These are phyloP conservation scores for Mycogone perniciosa DNA, from an alignment of 2,329 filamentous ascomycete genomes.

Conservation along the genomic window DNA sequence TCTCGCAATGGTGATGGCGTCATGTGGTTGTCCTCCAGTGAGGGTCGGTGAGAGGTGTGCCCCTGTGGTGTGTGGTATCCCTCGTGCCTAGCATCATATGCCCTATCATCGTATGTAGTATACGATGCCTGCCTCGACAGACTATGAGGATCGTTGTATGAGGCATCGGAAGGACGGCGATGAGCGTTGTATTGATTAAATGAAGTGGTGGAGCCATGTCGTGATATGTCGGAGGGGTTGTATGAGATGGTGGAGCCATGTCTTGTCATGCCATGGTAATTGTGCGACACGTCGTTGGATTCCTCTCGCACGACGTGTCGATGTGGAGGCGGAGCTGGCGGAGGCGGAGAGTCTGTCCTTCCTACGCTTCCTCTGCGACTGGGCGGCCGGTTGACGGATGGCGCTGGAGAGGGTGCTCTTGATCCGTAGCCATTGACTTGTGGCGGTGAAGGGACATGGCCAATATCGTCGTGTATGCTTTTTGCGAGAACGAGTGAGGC, in stretches of 20 bases:
- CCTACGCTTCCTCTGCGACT: constrained; percentile 23
- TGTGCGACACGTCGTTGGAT: constrained; percentile 9
- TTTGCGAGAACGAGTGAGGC: constrained; percentile 24
- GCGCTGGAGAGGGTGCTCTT: constrained; percentile 26
- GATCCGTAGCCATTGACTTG: constrained; percentile 25
- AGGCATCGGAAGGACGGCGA: constrained; percentile 15
- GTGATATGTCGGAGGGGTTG: constrained; percentile 25
- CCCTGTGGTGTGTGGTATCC: constrained; percentile 48
- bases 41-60: constrained; percentile 60
- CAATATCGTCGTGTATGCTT: constrained; percentile 16
- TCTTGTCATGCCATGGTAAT: constrained; percentile 17
- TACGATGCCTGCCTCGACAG: constrained; percentile 35
- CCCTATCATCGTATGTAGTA: constrained; percentile 34
- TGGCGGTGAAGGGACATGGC: constrained; percentile 15
- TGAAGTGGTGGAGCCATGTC: constrained; percentile 31
- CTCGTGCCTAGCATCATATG: constrained; percentile 12
- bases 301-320: constrained; percentile 50
- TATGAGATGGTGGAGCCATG: constrained; percentile 30
- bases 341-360: constrained; percentile 58
- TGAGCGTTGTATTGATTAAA: constrained; percentile 18
- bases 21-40: constrained; percentile 58
- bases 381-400: constrained; percentile 17
- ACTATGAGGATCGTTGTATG: constrained; percentile 24
- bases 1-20: constrained; percentile 89
- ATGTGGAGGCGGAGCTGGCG: constrained; percentile 78